Percentiles rank a stretch among this genome's conserved stretches.
phyloP scores from a whole-genome alignment of 1,139 yeast genomes.

The Blastobotrys raffinosifermentans region DNA sequence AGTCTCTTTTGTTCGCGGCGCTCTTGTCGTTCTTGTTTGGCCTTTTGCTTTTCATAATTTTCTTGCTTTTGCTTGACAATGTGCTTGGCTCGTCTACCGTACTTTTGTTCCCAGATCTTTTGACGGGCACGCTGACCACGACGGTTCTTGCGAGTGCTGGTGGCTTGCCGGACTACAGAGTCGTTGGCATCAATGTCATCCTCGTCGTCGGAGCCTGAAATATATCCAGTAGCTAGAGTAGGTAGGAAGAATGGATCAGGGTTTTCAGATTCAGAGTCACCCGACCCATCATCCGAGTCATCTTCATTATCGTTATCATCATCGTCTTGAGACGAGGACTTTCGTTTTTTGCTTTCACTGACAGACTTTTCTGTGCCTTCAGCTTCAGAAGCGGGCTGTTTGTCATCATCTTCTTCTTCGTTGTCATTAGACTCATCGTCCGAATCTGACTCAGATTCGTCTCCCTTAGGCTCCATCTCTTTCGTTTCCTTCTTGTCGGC shows the following conservation, averaged over 20 bases:
- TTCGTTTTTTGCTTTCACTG: slow-evolving; percentile 14
- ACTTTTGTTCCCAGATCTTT: slow-evolving; percentile 90
- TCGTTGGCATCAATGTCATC: slow-evolving; percentile 60
- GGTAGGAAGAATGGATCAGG: slow-evolving; percentile 43
- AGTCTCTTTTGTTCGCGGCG: slow-evolving; percentile 47
- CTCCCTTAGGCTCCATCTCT: slow-evolving; percentile 21
- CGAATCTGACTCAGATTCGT: slow-evolving; percentile 18
- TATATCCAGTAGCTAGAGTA: slow-evolving; percentile 67
- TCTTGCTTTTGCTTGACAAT: slow-evolving; percentile 56
- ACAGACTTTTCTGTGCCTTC: slow-evolving; percentile 29
- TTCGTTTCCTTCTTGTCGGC: slow-evolving; percentile 19
- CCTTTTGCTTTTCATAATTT: slow-evolving; percentile 44
- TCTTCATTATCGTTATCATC: slow-evolving; percentile 21
- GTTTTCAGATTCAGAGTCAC: slow-evolving; percentile 41
- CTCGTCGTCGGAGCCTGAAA: slow-evolving; percentile 67
- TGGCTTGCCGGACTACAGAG: slow-evolving; percentile 50
- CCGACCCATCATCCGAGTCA: slow-evolving; percentile 12
- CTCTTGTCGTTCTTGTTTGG: slow-evolving; percentile 55
- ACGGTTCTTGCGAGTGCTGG: slow-evolving; percentile 62
- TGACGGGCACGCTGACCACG: slow-evolving; percentile 97
- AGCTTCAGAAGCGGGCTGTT: slow-evolving; percentile 14
- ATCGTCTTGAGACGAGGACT: slow-evolving; percentile 22
- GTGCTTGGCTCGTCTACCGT: slow-evolving; percentile 80
- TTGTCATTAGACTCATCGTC: slow-evolving; percentile 22
- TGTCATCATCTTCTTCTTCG: slow-evolving; percentile 25